Conservation (phyloP, 768 basidiomycete species). For the Tulasnella sp. region DNA sequence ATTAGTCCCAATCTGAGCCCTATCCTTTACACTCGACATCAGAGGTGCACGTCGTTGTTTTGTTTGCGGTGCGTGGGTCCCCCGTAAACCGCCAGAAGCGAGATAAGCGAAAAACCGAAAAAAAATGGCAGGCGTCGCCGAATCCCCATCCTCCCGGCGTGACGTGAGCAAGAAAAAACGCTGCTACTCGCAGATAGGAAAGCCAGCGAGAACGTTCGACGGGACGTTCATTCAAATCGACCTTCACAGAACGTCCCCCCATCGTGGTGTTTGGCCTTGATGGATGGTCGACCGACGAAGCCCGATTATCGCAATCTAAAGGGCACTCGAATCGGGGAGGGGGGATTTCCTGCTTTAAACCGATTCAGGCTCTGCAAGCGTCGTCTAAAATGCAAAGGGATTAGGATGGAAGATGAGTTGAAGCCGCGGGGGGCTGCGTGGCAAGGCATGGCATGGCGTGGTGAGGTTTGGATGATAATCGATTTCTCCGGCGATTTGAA, state of each 20-base stretch:
- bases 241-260: slow-evolving; percentile 7
- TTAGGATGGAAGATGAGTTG: slow-evolving; percentile 8
- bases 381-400: slow-evolving; percentile 8
- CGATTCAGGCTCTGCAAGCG: background rate
- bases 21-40: background rate
- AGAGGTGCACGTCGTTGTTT: background rate
- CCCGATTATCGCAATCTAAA: background rate
- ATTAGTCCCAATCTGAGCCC: background rate
- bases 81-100: slow-evolving; percentile 5
- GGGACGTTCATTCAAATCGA: background rate
- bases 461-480: background rate
- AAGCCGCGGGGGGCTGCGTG: slow-evolving; percentile 1
- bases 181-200: background rate
- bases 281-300: slow-evolving; percentile 1
- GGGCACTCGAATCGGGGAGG: too few relatives aligned
- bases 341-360: background rate
- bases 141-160: background rate
- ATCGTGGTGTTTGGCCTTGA: background rate
- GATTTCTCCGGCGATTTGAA: background rate
- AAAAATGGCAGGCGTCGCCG: too few relatives aligned
- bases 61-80: background rate
- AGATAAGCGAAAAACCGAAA: background rate
- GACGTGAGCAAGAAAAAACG: too few relatives aligned
- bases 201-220: background rate
- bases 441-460: background rate